Conservation (phyloP, 345 rosid genomes). For the Lagerstroemia speciosa region DNA sequence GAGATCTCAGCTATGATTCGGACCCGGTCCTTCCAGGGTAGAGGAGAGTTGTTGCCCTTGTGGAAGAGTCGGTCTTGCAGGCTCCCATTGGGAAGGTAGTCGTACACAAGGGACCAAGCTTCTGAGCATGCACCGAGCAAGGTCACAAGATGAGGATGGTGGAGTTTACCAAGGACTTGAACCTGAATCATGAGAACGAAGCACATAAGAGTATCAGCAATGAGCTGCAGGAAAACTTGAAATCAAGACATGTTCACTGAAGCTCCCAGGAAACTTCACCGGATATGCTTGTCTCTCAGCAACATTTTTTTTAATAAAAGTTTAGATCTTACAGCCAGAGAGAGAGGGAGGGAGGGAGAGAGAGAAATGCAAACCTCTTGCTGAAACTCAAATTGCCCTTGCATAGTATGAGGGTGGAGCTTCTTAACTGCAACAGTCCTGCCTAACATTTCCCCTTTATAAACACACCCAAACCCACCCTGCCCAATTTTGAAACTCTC, state of each 20-base stretch:
- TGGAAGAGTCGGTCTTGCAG: conserved; percentile 45
- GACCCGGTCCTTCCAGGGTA: conserved; percentile 48
- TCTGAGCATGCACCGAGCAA: conserved; percentile 67
- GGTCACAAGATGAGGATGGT: conserved; percentile 64
- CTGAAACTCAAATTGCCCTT: conserved; percentile 57
- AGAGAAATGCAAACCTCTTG: conserved; percentile 41
- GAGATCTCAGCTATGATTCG: conserved; percentile 54
- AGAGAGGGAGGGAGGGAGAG: conserved; percentile 6
- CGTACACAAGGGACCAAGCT: conserved; percentile 55
- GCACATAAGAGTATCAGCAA: neutral
- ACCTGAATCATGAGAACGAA: conserved; percentile 24
- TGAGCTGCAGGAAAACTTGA: neutral
- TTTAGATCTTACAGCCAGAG: neutral
- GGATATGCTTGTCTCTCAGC: neutral
- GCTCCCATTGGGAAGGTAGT: conserved; percentile 63
- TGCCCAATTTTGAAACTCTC: conserved; percentile 64
- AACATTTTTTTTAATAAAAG: neutral
- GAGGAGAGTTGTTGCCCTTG: conserved; percentile 37
- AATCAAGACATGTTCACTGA: neutral
- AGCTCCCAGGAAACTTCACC: neutral
- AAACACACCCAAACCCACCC: conserved; percentile 58
- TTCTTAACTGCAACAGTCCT: conserved; percentile 67
- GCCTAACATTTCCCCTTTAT: conserved; percentile 80
- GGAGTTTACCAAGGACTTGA: conserved; percentile 55
- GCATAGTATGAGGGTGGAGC: conserved; percentile 52